phyloP scores from a whole-genome alignment of 106 monocot species.

The Dioscorea dumetorum region DNA sequence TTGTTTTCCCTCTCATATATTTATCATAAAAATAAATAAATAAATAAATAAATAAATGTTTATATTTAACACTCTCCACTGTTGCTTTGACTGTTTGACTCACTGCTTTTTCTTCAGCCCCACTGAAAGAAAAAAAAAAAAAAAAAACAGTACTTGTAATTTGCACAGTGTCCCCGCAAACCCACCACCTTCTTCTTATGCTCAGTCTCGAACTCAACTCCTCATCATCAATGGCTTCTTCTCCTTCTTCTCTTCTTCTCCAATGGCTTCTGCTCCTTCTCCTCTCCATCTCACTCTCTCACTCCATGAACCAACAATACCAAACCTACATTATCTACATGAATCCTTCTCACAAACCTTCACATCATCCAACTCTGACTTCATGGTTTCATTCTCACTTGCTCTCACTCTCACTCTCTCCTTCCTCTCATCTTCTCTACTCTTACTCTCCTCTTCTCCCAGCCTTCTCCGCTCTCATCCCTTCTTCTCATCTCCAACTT shows the following conservation, averaged over 20 bases:
- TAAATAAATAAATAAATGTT: no score
- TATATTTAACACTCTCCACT: not conserved
- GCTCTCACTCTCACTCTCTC: slow-evolving; percentile 23
- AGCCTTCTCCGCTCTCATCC: slow-evolving; percentile 26
- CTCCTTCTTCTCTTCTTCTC: not conserved
- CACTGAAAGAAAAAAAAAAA: no score
- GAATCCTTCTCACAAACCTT: slow-evolving; percentile 25
- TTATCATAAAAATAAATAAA: no score
- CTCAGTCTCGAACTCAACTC: not conserved
- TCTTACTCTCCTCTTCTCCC: slow-evolving; percentile 26
- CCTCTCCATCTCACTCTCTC: not conserved
- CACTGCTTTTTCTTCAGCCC: no score
- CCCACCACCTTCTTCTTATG: not conserved
- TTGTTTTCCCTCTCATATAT: no score
- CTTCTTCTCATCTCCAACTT: slow-evolving; percentile 18
- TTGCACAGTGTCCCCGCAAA: not conserved
- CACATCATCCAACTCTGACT: slow-evolving; percentile 10
- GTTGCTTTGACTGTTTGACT: not conserved
- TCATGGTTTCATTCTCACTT: slow-evolving; percentile 24
- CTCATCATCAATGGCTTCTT: not conserved
- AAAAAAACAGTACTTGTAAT: not conserved
- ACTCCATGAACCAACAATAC: not conserved
- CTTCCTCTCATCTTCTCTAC: slow-evolving; percentile 22
- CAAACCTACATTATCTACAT: slow-evolving; percentile 40
- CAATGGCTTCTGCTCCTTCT: not conserved